Conservation (phyloP, 2,329 filamentous ascomycete species). For the Claviceps lovelessii region DNA sequence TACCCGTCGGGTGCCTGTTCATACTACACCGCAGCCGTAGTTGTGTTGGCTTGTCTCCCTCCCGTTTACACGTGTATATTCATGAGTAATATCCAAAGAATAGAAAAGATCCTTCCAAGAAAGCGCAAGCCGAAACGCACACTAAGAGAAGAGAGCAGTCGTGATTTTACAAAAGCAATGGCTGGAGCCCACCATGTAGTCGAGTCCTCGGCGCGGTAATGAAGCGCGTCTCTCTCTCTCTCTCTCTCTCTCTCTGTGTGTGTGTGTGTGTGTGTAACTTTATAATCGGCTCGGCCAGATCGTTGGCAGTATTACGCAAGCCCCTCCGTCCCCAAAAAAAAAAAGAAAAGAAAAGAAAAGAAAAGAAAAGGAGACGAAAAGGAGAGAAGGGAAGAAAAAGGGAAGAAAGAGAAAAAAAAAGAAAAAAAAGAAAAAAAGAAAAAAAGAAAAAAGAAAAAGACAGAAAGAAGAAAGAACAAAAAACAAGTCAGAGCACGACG, state of each 20-base stretch:
- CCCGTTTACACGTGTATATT: conserved; percentile 7
- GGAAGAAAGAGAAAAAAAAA: too few relatives aligned
- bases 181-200: conserved; percentile 3
- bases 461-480: fast-evolving
- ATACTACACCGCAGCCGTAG: conserved; percentile 13
- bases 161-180: neutral
- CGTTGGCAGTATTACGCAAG: neutral
- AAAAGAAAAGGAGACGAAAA: neutral
- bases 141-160: neutral
- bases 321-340: neutral
- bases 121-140: neutral
- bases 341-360: neutral
- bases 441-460: too few relatives aligned
- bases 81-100: conserved; percentile 12
- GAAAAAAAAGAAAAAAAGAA: too few relatives aligned
- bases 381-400: too few relatives aligned
- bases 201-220: neutral
- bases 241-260: too few relatives aligned
- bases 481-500: neutral
- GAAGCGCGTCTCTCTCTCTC: neutral
- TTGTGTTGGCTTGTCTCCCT: conserved; percentile 1
- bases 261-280: too few relatives aligned
- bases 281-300: neutral
- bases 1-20: conserved; percentile 25
- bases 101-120: neutral